These are phyloP conservation scores for Hippophae rhamnoides DNA, from an alignment of 306 rosid genomes.

Conservation along the genomic window DNA sequence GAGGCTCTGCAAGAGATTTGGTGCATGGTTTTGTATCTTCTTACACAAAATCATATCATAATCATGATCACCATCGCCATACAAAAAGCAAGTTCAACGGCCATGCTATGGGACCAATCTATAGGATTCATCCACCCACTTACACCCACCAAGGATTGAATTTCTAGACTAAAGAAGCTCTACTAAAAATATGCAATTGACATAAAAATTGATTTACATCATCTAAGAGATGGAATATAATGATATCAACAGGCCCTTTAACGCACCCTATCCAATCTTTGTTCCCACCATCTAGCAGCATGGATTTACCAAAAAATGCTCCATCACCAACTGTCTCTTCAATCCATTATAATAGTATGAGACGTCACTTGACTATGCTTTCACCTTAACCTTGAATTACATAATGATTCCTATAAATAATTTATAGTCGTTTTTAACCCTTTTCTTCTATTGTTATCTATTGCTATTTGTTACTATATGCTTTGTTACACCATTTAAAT, in stretches of 20 bases:
- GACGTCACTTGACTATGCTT: conserved; percentile 11
- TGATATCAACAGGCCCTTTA: conserved; percentile 35
- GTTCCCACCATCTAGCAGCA: conserved; percentile 31
- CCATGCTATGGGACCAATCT: conserved; percentile 32
- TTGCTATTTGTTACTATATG: no score
- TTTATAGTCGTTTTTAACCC: no score
- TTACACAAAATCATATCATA: conserved; percentile 33
- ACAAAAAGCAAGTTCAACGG: conserved; percentile 23
- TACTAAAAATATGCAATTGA: conserved; percentile 5
- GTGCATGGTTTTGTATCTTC: conserved; percentile 30
- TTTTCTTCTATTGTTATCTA: no score
- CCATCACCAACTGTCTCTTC: conserved; percentile 41
- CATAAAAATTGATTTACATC: conserved; percentile 10
- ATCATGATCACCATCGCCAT: conserved; percentile 36
- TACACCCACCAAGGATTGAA: conserved; percentile 47
- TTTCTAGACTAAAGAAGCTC: conserved; percentile 3
- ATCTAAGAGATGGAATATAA: conserved; percentile 1
- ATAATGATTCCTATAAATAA: conserved; percentile 3
- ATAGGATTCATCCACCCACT: conserved; percentile 33
- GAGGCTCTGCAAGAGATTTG: conserved; percentile 38
- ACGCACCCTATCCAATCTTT: conserved; percentile 43
- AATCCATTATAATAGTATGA: conserved; percentile 43
- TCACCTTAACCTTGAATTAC: conserved; percentile 3
- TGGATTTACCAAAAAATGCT: conserved; percentile 31
- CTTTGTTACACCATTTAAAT: no score